Evolutionary conservation across 257 asterid species (phyloP).

Genomic region (Lycium barbarum): DNA sequence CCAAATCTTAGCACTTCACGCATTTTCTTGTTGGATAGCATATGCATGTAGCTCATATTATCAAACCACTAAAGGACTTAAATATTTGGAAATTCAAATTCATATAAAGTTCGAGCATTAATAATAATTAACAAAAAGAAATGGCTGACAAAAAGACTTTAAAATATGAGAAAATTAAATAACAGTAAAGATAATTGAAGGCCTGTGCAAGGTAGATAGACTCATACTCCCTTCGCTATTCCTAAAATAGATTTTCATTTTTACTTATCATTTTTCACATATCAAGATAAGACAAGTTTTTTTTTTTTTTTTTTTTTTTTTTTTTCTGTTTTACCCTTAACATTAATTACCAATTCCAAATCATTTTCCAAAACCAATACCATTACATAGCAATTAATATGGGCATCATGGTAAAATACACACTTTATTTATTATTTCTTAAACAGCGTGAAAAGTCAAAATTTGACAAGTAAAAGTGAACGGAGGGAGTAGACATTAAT

Average conservation of each 20-base stretch:
- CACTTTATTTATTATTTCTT: no score
- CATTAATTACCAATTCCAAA: no score
- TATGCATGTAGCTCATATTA: background rate
- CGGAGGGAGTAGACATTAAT: background rate
- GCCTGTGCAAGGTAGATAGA: slow-evolving; percentile 12
- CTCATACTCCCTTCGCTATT: background rate
- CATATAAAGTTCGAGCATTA: background rate
- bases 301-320: no score
- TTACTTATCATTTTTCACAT: no score
- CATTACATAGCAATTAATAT: no score
- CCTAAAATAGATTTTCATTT: no score
- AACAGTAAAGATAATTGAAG: background rate
- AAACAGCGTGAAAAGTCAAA: no score
- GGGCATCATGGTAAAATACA: no score
- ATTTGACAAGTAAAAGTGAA: no score
- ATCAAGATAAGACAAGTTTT: no score
- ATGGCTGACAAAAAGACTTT: background rate
- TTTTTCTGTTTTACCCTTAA: no score
- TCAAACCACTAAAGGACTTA: background rate
- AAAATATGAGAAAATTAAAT: background rate
- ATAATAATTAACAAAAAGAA: background rate
- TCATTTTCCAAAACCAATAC: no score
- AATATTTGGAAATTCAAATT: background rate
- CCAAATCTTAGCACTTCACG: background rate
- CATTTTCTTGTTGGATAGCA: background rate